These are phyloP conservation scores for Arachnomyces sp. DNA, from an alignment of 2,329 filamentous ascomycete species.

Conservation along the genomic window DNA sequence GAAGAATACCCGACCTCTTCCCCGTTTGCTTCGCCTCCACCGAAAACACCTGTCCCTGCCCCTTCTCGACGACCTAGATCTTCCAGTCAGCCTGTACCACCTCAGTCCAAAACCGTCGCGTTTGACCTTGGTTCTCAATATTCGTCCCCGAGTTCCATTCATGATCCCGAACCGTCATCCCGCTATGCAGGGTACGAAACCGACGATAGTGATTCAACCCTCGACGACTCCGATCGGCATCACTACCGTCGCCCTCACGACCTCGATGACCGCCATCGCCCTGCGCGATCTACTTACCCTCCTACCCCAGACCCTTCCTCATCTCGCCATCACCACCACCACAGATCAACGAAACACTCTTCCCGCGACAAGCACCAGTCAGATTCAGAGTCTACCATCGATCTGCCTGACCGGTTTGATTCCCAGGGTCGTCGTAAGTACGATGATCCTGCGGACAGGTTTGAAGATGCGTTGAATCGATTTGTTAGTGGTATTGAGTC, in stretches of 20 bases:
- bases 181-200: conserved; percentile 30
- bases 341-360: too few species aligned
- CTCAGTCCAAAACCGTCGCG: conserved; percentile 11
- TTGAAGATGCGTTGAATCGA: conserved; percentile 17
- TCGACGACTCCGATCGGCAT: conserved; percentile 17
- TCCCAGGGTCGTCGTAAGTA: conserved; percentile 21
- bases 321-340: too few species aligned
- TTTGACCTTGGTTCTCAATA: conserved; percentile 11
- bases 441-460: conserved; percentile 16
- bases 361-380: not conserved
- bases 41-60: conserved; percentile 3
- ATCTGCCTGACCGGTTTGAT: conserved; percentile 28
- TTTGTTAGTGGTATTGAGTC: too few species aligned
- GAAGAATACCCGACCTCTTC: too few species aligned
- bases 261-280: too few species aligned
- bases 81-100: conserved; percentile 8
- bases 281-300: too few species aligned
- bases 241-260: conserved; percentile 8
- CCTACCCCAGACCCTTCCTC: too few species aligned
- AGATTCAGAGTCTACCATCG: conserved; percentile 25
- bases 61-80: conserved; percentile 11
- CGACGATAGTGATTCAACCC: conserved; percentile 34
- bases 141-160: conserved; percentile 25
- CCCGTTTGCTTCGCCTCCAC: too few species aligned
- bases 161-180: conserved; percentile 11